Base-by-base conservation (phyloP, 1,139 yeast species). In the Blastobotrys capitulatus region DNA sequence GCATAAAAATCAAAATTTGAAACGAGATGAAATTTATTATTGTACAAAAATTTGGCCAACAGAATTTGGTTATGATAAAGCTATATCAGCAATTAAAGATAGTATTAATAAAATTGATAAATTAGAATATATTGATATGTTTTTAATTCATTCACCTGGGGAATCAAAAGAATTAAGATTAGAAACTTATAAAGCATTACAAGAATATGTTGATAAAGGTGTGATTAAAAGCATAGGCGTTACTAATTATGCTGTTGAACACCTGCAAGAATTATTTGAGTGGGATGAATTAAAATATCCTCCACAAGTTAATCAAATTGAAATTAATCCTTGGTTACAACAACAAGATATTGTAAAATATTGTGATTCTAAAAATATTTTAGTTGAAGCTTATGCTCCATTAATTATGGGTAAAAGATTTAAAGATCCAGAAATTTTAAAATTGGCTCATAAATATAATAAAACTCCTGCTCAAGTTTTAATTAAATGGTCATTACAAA, bases 261-360 rank as follows among this genome's bases (percentile, higher is more conserved):
- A 84, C 61, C 69, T 89, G 57, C 79, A 77, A 61, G 95, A 87
- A 62, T 74, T 87, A 59, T 71, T 85, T 52, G 78, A 88, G 65
- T 79, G 80, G 52, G 82, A 85, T 56, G 51, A 43, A 13, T 71
- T 83, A 60, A 77, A 72, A 57, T 79, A 87, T 62, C 77, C 72
- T 61, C 96, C 96, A 44, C 86, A 83, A 48, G 87, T 78, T 50
- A 75, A 85, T 61, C 96, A 88, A 70, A 83, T 88, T 63, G 96
- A 88, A 73, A 88, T 84, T 68, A 96, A 87, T 68, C 95, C 96
- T 55, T 87, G 85, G 73, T 76, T 87, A 65, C 86, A 83, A 59
- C 96, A 87, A 71, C 78, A 77, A 52, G 75, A 74, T 58, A 73
- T 86, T 64, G 67, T 86, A 54, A 76, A 82, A 58, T 86, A 70